Evolutionary conservation across 495 filamentous ascomycete species (phyloP).

Genomic region (Penicillium parvum): DNA sequence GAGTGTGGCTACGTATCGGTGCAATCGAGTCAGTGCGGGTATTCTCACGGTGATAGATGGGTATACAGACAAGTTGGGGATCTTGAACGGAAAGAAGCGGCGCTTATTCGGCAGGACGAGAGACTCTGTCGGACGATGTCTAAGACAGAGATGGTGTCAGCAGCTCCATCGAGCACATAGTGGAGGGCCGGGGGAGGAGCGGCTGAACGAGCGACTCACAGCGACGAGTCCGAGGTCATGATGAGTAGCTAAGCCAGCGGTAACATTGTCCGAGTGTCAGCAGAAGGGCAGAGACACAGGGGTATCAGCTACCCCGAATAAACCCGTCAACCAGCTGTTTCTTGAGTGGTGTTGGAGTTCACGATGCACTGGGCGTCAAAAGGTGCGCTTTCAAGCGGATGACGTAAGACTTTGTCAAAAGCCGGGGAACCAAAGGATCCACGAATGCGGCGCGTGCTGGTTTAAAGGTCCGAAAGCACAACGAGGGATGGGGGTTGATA

Average conservation of each 20-base stretch:
- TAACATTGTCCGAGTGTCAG: slow-evolving; percentile 31
- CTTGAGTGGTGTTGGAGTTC: neutral
- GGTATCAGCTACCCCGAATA: slow-evolving; percentile 9
- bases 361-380: slow-evolving; percentile 7
- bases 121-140: slow-evolving; percentile 54
- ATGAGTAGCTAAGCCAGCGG: slow-evolving; percentile 29
- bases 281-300: slow-evolving; percentile 11
- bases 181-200: slow-evolving; percentile 1
- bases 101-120: slow-evolving; percentile 60
- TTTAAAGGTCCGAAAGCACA: slow-evolving; percentile 14
- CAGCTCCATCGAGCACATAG: slow-evolving; percentile 7
- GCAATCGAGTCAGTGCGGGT: slow-evolving; percentile 6
- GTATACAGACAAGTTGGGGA: slow-evolving; percentile 64
- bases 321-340: neutral
- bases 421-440: slow-evolving; percentile 33
- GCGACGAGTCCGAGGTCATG: slow-evolving; percentile 45
- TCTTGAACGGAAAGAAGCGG: slow-evolving; percentile 69
- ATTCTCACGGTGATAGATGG: slow-evolving; percentile 1
- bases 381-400: slow-evolving; percentile 30
- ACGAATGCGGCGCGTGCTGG: slow-evolving; percentile 20
- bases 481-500: too few species aligned
- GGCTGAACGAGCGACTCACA: slow-evolving; percentile 27
- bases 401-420: slow-evolving; percentile 40
- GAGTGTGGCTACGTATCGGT: slow-evolving; percentile 65
- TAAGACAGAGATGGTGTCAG: slow-evolving; percentile 24